Evolutionary conservation across 768 basidiomycete genomes (phyloP).

Genomic region (Hydnum rufescens): DNA sequence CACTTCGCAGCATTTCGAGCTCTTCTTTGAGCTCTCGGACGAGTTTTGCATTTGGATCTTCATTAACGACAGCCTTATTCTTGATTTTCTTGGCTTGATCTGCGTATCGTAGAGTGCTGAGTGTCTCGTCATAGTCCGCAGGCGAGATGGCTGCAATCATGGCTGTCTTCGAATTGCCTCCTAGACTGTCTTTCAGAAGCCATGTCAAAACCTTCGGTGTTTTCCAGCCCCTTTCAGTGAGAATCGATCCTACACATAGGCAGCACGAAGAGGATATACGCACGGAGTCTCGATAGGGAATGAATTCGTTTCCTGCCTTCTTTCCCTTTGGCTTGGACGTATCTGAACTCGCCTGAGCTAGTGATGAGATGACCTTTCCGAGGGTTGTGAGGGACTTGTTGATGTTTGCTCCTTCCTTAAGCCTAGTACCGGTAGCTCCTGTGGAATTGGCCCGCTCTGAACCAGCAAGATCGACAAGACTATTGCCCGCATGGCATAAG

Average conservation of each 20-base stretch:
- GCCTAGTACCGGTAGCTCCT: constrained; percentile 84
- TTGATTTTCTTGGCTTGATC: constrained; percentile 99
- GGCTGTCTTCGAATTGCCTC: constrained; percentile 93
- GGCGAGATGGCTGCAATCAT: constrained; percentile 99
- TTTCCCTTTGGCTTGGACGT: constrained; percentile 30
- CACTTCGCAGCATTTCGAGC: constrained; percentile 75
- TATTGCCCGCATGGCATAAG: too few species aligned
- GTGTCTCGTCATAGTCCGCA: constrained; percentile 95
- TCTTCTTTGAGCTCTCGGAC: constrained; percentile 99
- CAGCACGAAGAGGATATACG: constrained; percentile 15
- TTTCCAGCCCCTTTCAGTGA: too few species aligned
- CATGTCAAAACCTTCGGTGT: constrained; percentile 74
- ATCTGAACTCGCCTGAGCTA: constrained; percentile 49
- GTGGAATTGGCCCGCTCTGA: constrained; percentile 96
- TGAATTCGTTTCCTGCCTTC: constrained; percentile 77
- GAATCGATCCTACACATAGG: background rate
- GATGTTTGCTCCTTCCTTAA: constrained; percentile 97
- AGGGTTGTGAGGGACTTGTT: constrained; percentile 97
- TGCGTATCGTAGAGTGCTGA: constrained; percentile 92
- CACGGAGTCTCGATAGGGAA: constrained; percentile 95
- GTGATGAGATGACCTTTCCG: constrained; percentile 88
- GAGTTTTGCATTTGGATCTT: constrained; percentile 98
- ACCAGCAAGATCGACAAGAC: constrained; percentile 89
- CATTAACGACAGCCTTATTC: constrained; percentile 98
- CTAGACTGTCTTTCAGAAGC: constrained; percentile 93